A percentile compares a stretch with the other conserved stretches of the same genome.
Conservation (phyloP, 345 rosid species). For the Populus alba region DNA sequence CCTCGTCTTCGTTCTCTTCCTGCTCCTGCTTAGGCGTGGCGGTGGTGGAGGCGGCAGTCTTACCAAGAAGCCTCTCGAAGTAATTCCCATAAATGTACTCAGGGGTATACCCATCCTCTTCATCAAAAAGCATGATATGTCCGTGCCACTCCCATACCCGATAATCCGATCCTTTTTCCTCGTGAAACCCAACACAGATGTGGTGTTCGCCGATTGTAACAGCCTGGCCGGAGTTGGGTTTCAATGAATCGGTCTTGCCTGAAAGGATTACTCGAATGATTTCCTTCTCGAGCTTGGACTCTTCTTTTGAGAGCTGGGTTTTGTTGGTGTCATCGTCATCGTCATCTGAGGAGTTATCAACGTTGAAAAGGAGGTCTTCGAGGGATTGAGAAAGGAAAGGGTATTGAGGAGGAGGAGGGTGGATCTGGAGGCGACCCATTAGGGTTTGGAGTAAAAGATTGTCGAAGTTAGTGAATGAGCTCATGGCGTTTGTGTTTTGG, state of each 20-base stretch:
- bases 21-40: constrained; percentile 21
- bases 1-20: constrained; percentile 39
- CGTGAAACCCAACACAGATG: constrained; percentile 79
- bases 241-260: constrained; percentile 66
- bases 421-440: constrained; percentile 83
- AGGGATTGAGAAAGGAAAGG: constrained; percentile 69
- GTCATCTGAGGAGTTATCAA: constrained; percentile 40
- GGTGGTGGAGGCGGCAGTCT: not conserved
- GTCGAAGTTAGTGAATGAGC: constrained; percentile 65
- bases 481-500: constrained; percentile 34
- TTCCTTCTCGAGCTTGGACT: constrained; percentile 79
- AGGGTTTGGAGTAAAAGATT: constrained; percentile 71
- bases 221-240: constrained; percentile 94
- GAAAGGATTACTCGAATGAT: constrained; percentile 66
- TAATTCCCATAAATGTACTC: constrained; percentile 97
- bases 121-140: constrained; percentile 88
- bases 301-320: constrained; percentile 66
- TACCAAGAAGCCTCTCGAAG: constrained; percentile 78
- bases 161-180: constrained; percentile 79
- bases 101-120: constrained; percentile 75
- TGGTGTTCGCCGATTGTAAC: constrained; percentile 85
- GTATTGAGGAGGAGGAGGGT: constrained; percentile 40
- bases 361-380: constrained; percentile 63
- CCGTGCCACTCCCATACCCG: constrained; percentile 99
- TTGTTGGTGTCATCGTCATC: constrained; percentile 6